These are phyloP conservation scores for Psilocybe cyanescens DNA, from an alignment of 768 basidiomycete genomes.

Conservation along the genomic window DNA sequence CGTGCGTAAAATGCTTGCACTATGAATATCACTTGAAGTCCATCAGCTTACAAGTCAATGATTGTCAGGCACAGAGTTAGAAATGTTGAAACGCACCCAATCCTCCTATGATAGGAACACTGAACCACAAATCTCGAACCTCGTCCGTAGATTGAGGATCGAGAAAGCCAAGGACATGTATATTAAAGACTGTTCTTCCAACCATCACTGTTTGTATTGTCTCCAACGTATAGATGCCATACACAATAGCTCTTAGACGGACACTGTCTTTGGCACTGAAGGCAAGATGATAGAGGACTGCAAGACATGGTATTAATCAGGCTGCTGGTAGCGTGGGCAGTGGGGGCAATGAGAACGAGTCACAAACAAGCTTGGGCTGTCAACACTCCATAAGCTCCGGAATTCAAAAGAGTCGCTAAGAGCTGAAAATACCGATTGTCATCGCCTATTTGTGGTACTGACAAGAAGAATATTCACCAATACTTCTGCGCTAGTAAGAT, in stretches of 20 bases:
- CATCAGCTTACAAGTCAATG: neutral
- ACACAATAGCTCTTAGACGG: neutral
- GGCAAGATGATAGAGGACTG: constrained; percentile 8
- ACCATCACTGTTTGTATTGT: constrained; percentile 4
- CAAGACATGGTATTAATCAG: too few relatives aligned
- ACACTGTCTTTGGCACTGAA: constrained; percentile 2
- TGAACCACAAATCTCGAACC: constrained; percentile 2
- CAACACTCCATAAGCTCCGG: neutral
- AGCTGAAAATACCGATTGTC: neutral
- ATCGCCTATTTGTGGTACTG: neutral
- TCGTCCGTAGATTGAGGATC: neutral
- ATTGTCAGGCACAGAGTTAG: neutral
- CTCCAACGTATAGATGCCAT: constrained; percentile 5
- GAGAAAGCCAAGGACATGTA: neutral
- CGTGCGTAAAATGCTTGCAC: neutral
- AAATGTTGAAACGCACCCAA: neutral
- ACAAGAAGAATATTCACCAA: neutral
- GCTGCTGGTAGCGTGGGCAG: too few relatives aligned
- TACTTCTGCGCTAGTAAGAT: neutral
- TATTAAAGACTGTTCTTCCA: neutral
- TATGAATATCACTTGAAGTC: neutral
- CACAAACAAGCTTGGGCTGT: neutral
- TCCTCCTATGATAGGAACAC: constrained; percentile 5
- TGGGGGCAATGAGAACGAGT: neutral
- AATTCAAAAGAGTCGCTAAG: neutral